Percentiles rank a stretch among this genome's conserved stretches.
Evolutionary conservation across 305 asterid species (phyloP).

Genomic region (Petunia hybrid): DNA sequence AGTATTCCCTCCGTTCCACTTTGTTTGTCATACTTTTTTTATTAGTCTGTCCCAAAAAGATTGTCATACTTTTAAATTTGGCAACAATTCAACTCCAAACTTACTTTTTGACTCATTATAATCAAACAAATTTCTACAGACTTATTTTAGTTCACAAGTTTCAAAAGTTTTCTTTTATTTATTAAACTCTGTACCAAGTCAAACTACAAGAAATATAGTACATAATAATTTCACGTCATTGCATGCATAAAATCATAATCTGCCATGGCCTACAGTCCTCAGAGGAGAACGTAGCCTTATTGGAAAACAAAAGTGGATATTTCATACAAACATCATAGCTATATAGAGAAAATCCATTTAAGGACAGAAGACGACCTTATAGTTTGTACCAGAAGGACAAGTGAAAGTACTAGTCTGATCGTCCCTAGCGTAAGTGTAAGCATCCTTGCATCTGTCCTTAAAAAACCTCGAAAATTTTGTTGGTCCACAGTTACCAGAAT

Average conservation of each 20-base stretch:
- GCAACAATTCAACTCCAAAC: too few relatives aligned
- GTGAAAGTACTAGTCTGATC: conserved; percentile 50
- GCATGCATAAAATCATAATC: neutral
- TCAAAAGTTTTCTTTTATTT: too few relatives aligned
- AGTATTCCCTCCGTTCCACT: too few relatives aligned
- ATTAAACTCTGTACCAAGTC: too few relatives aligned
- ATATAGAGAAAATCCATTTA: conserved; percentile 11
- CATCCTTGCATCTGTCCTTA: conserved; percentile 55
- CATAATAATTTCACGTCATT: neutral
- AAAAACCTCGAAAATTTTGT: conserved; percentile 47
- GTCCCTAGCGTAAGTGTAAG: conserved; percentile 56
- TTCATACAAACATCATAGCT: too few relatives aligned
- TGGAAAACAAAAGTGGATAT: neutral
- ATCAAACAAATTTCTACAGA: too few relatives aligned
- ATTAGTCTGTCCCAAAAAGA: too few relatives aligned
- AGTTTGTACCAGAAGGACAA: conserved; percentile 53
- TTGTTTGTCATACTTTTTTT: too few relatives aligned
- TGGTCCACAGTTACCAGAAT: conserved; percentile 39
- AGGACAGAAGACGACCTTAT: conserved; percentile 56
- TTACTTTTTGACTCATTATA: too few relatives aligned
- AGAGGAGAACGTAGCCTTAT: neutral
- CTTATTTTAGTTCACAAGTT: too few relatives aligned
- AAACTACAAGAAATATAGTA: neutral
- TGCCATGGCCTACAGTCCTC: neutral
- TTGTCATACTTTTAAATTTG: too few relatives aligned